Percentiles rank a stretch among this genome's conserved stretches.
Conservation (phyloP, 805 yeast species). For the Candida piceae region DNA sequence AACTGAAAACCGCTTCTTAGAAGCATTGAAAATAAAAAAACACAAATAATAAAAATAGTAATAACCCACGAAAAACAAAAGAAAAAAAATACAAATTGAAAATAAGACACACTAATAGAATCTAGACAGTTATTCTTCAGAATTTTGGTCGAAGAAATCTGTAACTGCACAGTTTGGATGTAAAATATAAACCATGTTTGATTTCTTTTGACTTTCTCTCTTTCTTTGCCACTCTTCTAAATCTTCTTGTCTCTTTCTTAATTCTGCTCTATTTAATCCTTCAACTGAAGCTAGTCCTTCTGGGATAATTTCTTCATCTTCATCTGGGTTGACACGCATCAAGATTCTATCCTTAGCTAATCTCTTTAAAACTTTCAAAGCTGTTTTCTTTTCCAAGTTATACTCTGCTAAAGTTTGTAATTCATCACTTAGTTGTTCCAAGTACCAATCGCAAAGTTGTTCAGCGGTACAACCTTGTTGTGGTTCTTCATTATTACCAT, state of each 20-base stretch:
- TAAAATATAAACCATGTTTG: conserved; percentile 42
- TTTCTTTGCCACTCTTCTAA: conserved; percentile 21
- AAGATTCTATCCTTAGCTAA: conserved; percentile 81
- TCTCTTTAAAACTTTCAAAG: conserved; percentile 74
- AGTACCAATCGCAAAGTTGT: conserved; percentile 75
- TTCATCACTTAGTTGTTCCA: conserved; percentile 66
- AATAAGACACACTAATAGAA: no score
- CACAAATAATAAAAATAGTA: no score
- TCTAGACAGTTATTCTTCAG: no score
- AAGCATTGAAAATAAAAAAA: no score
- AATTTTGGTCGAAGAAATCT: conserved; percentile 48
- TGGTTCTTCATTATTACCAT: conserved; percentile 32
- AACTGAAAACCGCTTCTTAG: no score
- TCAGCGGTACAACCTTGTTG: conserved; percentile 56
- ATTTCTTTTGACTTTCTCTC: conserved; percentile 19
- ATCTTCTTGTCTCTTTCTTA: conserved; percentile 22
- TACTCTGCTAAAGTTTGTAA: conserved; percentile 66
- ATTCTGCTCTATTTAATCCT: conserved; percentile 18
- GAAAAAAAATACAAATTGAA: not conserved
- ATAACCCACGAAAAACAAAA: not conserved
- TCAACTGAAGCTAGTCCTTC: conserved; percentile 18
- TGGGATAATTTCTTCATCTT: conserved; percentile 32
- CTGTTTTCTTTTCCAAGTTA: conserved; percentile 63
- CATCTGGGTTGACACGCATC: conserved; percentile 51
- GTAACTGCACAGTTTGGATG: conserved; percentile 84